These are phyloP conservation scores for Plenodomus tracheiphilus DNA, from an alignment of 2,329 filamentous ascomycete species.

Conservation along the genomic window DNA sequence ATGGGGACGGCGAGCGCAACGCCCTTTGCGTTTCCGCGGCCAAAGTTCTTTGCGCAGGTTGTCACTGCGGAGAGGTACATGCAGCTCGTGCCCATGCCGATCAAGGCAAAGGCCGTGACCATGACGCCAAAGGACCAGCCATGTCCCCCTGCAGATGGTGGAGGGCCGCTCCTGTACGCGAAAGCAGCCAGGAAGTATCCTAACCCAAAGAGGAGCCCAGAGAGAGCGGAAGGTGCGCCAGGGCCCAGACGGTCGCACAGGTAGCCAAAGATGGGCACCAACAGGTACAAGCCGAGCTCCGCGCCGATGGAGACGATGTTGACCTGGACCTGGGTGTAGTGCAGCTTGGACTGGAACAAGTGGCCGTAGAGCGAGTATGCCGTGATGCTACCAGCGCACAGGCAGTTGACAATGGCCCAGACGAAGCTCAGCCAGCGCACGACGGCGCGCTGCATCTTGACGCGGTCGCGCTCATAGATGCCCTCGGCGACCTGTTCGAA, in stretches of 20 bases:
- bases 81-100: constrained; percentile 81
- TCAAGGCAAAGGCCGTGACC: constrained; percentile 79
- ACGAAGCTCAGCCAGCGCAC: constrained; percentile 60
- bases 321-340: constrained; percentile 89
- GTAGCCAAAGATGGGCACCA: constrained; percentile 88
- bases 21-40: constrained; percentile 82
- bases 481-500: constrained; percentile 64
- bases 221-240: constrained; percentile 71
- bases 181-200: constrained; percentile 85
- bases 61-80: constrained; percentile 94
- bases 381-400: constrained; percentile 89
- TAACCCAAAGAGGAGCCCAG: constrained; percentile 72
- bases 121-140: constrained; percentile 79
- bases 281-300: constrained; percentile 86
- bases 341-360: constrained; percentile 81
- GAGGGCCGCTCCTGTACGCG: constrained; percentile 67
- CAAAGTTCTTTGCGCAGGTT: constrained; percentile 98
- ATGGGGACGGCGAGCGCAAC: constrained; percentile 89
- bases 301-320: constrained; percentile 87
- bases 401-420: constrained; percentile 64
- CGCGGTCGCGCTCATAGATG: constrained; percentile 61
- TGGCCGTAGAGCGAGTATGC: constrained; percentile 94
- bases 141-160: constrained; percentile 53
- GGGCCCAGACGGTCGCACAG: constrained; percentile 88
- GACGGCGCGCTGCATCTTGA: constrained; percentile 57